Base-by-base conservation (phyloP, 441 rosid genomes). In the Oxalis stricta region DNA sequence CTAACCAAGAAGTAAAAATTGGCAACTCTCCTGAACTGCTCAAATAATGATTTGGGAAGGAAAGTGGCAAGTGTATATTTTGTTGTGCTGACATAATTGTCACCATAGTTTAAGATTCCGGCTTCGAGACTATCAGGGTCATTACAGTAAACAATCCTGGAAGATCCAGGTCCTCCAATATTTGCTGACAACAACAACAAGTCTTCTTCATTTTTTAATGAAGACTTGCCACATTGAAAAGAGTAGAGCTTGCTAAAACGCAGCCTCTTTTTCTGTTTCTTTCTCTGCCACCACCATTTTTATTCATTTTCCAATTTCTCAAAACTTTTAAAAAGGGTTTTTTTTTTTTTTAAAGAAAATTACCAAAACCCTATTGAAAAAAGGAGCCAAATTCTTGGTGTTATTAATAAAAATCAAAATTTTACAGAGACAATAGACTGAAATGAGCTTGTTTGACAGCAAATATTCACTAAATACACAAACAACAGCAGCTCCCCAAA, bases 11-110 rank as follows among this genome's bases (percentile, higher is more conserved):
- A 80, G 65, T 33, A 80, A 48, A 76, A 80, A 41, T 80, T 80
- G n/a, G 89, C 89, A 0, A 76, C 89, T 53, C 89, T 69, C 52
- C 89, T 65, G 38, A 76, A 80, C 69, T 80, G 89, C 67, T 80
- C 84, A 41, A 80, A 80, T 58, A 80, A 62, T 5, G 84, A 80
- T 63, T 80, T 80, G 16, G 89, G 89, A 53, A 76, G 50, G 72
- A 80, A 80, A 42, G 68, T 58, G 9, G 82, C 60, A 32, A 54
- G 41, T 7, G 77, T 80, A 42, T 80, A 80, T 60, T 80, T 76
- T 1, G 89, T 74, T 23, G 84, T 73, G 35, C 69, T 62, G 2
- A 76, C 80, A 47, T 77, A 75, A 58, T 80, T 80, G 21, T 46
- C 60, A 9, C 60, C 29, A 59, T 80, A 80, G 34, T 61, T 48